Evolutionary conservation across 2,329 filamentous ascomycete species (phyloP), one percentile per base, ranked within the genome.

Genomic region (Verticillium zaregamsianum): DNA sequence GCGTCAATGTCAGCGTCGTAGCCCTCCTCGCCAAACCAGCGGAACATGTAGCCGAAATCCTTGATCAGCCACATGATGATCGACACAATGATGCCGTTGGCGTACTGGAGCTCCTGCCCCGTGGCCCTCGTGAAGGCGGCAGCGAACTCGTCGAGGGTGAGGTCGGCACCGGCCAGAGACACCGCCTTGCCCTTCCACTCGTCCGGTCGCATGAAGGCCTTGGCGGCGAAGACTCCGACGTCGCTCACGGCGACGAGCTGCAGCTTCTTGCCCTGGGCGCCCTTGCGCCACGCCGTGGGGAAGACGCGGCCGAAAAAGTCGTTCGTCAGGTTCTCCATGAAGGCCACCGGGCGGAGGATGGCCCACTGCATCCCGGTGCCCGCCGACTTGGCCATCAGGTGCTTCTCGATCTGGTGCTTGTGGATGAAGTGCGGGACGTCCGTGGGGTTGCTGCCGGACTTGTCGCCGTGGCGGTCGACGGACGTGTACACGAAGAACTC

Each of bases 401-500:
- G 78, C 58, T 82, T 73, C 71, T 90, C 87, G 66, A 89, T 85
- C 37, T 81, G 70, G 67, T 85, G 79, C 71, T 90, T 89, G 71
- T 72, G 76, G 62, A 78, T 77, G 70, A 89, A 90, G 69, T 89
- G 86, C 0, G 85, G 84, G 40, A 89, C 76, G 1, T 77, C 64
- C 3, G 86, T 88, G 0, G 82, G 77, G 64, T 79, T 79, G 14
- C 79, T 76, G 57, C 78, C 73, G 57, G 79, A 80, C 49, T 77
- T 78, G 58, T 80, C 78, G 23, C 86, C 85, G 55, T 83, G 81
- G 31, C 86, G 84, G 62, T 89, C 87, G 8, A 87, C 83, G 49
- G 82, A 86, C 0, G 79, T 80, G 72, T 87, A 89, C 61, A 90
- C 80, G 66, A 89, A 86, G 68, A 84, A 79, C 61, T 80, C 76